These are phyloP conservation scores for Ustilago crameri DNA, from an alignment of 1,284 basidiomycete species.

Conservation along the genomic window DNA sequence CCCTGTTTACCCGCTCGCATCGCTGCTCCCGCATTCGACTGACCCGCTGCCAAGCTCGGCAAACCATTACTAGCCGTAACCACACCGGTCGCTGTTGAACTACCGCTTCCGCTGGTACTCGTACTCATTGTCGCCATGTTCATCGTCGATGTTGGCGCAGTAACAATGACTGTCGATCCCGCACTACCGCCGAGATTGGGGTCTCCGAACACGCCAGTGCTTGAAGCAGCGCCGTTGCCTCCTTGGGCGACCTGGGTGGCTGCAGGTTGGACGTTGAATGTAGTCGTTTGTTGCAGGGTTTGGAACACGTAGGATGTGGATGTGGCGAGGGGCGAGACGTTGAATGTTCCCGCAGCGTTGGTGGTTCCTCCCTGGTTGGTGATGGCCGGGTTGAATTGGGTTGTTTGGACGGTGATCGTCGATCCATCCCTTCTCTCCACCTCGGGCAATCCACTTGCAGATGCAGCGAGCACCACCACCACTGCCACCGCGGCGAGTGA, in stretches of 20 bases:
- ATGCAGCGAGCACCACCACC: neutral
- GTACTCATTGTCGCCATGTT: neutral
- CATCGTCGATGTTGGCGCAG: conserved; percentile 21
- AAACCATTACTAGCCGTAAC: conserved; percentile 12
- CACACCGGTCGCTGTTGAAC: conserved; percentile 5
- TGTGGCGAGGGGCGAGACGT: conserved; percentile 49
- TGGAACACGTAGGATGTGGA: conserved; percentile 43
- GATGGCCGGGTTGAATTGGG: conserved; percentile 44
- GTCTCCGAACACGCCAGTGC: conserved; percentile 1
- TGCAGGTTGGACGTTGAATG: conserved; percentile 20
- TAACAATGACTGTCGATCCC: conserved; percentile 22
- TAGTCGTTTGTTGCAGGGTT: conserved; percentile 30
- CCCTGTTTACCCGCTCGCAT: too few species aligned
- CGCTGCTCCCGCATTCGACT: neutral
- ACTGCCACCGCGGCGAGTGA: neutral
- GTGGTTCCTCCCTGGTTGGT: conserved; percentile 60
- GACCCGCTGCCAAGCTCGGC: conserved; percentile 15
- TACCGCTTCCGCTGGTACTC: neutral
- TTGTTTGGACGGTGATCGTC: conserved; percentile 32
- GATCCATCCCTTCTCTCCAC: conserved; percentile 23
- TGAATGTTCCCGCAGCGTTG: conserved; percentile 55
- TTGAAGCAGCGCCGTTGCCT: neutral
- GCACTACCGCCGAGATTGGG: neutral
- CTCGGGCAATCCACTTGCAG: neutral
- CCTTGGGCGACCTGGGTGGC: neutral